Evolutionary conservation across 2,329 filamentous ascomycete species (phyloP).

Genomic region (Colletotrichum lini): DNA sequence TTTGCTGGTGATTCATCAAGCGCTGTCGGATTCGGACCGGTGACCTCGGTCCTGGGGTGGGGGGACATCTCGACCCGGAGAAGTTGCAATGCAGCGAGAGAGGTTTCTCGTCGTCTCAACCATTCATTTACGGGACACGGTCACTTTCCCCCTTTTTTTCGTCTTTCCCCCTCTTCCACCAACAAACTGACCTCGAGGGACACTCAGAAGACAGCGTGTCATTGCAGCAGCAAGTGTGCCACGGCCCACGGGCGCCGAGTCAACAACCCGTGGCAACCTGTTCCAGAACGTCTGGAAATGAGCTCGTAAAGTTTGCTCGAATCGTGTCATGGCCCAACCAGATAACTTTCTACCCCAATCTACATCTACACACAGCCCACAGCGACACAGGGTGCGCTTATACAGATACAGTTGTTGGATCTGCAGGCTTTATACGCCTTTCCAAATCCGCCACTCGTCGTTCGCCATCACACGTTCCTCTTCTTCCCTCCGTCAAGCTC

Average conservation of each 20-base stretch:
- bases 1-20: conserved; percentile 1
- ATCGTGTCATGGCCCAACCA: conserved; percentile 32
- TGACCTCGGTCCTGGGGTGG: neutral
- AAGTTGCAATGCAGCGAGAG: neutral
- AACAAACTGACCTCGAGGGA: neutral
- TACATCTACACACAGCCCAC: neutral
- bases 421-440: neutral
- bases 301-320: conserved; percentile 29
- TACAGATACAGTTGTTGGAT: neutral
- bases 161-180: neutral
- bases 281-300: conserved; percentile 28
- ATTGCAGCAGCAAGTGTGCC: neutral
- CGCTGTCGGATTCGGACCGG: conserved; percentile 1
- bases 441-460: neutral
- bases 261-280: conserved; percentile 16
- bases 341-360: neutral
- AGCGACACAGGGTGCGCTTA: too few species aligned
- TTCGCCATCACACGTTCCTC: neutral
- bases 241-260: neutral
- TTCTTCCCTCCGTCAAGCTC: neutral
- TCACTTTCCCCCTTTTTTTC: neutral
- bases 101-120: neutral
- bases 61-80: neutral
- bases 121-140: neutral
- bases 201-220: conserved; percentile 20